Evolutionary conservation across 1,284 basidiomycete species (phyloP), one percentile per base, ranked within the genome.

Genomic region (Volvariella surrecta): DNA sequence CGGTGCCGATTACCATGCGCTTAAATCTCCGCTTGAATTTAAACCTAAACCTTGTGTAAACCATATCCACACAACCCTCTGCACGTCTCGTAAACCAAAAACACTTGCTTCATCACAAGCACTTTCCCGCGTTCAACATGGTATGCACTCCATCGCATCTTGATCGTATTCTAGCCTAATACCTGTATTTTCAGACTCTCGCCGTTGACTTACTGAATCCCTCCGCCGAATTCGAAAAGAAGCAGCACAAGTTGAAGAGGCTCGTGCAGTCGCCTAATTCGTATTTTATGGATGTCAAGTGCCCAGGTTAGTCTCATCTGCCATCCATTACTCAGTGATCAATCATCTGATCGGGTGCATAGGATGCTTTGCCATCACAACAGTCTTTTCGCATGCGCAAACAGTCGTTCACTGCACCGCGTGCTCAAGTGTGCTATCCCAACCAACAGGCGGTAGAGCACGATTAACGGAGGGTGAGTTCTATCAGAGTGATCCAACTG

Each of bases 261-360:
- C 83, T 99, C 60, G 96, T 99, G 58, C 96, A 97, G 72, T 88
- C 83, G 51, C 92, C 92, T 54, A 92, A 96, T 74, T 96, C 93
- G 38, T 98, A 94, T 75, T 99, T 98, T 75, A 99, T 99, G 96
- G 96, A 99, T 66, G 94, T 99, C 61, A 99, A 99, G 74, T 99
- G 95, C 76, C 88, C 95, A 60, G 90, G 92, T 88, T 48, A 51
- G 78, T 68, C 19, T 11, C 22, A 19, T 17, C 20, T 34, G 22
- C 41, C 40, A 24, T 46, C 38, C 41, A 34, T 37, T 38, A 45
- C 43, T 40, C 42, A 34, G 40, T 45, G 40, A 18, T n/a, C 32
- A 20, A 37, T 42, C 37, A 31, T 40, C 43, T 42, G 46, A 45
- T 47, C 35, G 20, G 11, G n/a, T 18, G 6, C 50, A 38, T 58